Evolutionary conservation across 345 rosid species (phyloP).

Genomic region (Ceriops decandra): DNA sequence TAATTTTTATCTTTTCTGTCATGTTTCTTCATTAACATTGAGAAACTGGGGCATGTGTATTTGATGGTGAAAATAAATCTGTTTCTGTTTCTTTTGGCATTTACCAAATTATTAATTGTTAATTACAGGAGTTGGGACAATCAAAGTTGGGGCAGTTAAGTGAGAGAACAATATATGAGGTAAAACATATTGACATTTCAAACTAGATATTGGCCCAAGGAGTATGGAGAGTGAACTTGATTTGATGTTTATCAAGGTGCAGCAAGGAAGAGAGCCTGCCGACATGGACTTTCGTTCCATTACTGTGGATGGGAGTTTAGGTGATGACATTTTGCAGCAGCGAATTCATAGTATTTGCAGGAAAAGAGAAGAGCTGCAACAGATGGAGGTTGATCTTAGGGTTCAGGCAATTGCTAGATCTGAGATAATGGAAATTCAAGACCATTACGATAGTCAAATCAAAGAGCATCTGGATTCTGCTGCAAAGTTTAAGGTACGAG

Average conservation of each 20-base stretch:
- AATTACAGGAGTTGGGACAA: constrained; percentile 55
- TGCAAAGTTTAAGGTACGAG: constrained; percentile 60
- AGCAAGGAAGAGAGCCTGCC: constrained; percentile 74
- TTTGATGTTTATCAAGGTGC: constrained; percentile 45
- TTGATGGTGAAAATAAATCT: not conserved
- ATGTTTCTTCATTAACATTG: no score
- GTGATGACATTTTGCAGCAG: constrained; percentile 59
- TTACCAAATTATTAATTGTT: not conserved
- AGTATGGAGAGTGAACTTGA: constrained; percentile 17
- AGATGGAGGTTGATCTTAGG: constrained; percentile 71
- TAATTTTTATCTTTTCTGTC: no score
- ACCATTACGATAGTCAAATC: constrained; percentile 52
- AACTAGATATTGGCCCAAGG: not conserved
- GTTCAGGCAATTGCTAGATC: constrained; percentile 67
- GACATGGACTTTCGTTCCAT: constrained; percentile 61
- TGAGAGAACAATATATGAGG: constrained; percentile 86
- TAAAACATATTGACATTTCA: constrained; percentile 26
- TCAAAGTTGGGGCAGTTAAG: constrained; percentile 58
- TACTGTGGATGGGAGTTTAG: constrained; percentile 47
- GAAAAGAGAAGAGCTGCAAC: constrained; percentile 72
- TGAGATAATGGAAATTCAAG: constrained; percentile 60
- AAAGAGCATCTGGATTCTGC: constrained; percentile 63
- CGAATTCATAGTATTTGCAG: constrained; percentile 49
- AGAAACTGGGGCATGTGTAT: no score
- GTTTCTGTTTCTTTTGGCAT: not conserved